phyloP scores from a whole-genome alignment of 2,329 filamentous ascomycete genomes.

The Trichoderma sp. region DNA sequence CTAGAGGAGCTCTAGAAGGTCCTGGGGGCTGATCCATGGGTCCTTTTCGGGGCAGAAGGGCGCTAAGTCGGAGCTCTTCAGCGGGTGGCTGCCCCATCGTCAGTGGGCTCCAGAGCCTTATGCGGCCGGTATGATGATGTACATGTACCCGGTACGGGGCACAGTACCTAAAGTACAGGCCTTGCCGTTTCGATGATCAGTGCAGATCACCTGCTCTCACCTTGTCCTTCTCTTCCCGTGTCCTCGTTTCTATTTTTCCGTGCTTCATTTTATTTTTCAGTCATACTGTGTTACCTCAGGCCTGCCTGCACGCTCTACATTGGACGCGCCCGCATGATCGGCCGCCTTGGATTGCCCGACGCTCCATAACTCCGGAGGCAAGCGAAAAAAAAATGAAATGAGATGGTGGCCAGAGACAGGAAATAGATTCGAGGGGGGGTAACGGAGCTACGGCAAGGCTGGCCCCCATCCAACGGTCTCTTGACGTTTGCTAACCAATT shows the following conservation, averaged over 20 bases:
- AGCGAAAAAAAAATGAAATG: slow-evolving; percentile 10
- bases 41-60: neutral
- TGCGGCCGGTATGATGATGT: neutral
- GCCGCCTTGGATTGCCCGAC: neutral
- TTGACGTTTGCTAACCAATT: neutral
- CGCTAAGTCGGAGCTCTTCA: neutral
- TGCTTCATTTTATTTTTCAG: neutral
- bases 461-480: neutral
- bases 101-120: neutral
- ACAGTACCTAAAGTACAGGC: neutral
- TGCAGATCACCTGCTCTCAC: neutral
- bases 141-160: neutral
- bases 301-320: neutral
- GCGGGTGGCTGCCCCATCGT: neutral
- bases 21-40: neutral
- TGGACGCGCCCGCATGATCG: neutral
- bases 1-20: neutral
- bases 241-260: neutral
- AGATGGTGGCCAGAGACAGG: neutral
- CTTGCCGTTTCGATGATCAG: neutral
- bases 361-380: neutral
- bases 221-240: neutral
- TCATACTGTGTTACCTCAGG: neutral
- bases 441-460: slow-evolving; percentile 7
- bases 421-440: neutral